Evolutionary conservation across 257 asterid species (phyloP).

Genomic region (Thymus mandschuricus): DNA sequence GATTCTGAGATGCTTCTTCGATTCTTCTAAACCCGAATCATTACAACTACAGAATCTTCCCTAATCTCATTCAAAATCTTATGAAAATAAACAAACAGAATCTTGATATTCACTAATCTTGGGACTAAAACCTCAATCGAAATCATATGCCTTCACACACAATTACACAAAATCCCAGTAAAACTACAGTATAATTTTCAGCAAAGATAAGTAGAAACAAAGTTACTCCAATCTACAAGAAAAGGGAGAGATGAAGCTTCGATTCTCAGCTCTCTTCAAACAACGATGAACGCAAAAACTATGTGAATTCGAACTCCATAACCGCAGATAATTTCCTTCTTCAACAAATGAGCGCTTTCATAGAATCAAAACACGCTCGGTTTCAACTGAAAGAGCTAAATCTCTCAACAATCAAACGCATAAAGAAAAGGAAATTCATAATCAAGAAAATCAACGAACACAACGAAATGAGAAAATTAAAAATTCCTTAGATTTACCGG

Average conservation of each 20-base stretch:
- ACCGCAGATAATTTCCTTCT: not conserved
- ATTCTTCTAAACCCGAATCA: not conserved
- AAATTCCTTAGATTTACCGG: conserved; percentile 40
- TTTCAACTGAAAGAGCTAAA: not conserved
- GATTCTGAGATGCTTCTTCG: not conserved
- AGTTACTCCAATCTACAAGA: not conserved
- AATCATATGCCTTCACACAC: conserved; percentile 3
- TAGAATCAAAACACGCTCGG: not conserved
- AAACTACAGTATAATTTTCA: not conserved
- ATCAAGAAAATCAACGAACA: not conserved
- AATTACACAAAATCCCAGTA: conserved; percentile 18
- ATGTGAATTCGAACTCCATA: conserved; percentile 5
- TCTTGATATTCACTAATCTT: not conserved
- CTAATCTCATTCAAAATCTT: not conserved
- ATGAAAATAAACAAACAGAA: no score
- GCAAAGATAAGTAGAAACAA: not conserved
- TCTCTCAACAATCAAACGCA: not conserved
- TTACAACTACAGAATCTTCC: not conserved
- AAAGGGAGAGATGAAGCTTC: conserved; percentile 2
- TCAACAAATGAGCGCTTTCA: conserved; percentile 10
- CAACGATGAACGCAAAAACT: not conserved
- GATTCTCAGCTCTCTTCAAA: not conserved
- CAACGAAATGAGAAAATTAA: not conserved
- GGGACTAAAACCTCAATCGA: not conserved
- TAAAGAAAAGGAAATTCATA: not conserved